Evolutionary conservation across 139 green algal species (phyloP), one percentile per base, ranked within the genome.

Genomic region (Chlamydomonas schloesseri): DNA sequence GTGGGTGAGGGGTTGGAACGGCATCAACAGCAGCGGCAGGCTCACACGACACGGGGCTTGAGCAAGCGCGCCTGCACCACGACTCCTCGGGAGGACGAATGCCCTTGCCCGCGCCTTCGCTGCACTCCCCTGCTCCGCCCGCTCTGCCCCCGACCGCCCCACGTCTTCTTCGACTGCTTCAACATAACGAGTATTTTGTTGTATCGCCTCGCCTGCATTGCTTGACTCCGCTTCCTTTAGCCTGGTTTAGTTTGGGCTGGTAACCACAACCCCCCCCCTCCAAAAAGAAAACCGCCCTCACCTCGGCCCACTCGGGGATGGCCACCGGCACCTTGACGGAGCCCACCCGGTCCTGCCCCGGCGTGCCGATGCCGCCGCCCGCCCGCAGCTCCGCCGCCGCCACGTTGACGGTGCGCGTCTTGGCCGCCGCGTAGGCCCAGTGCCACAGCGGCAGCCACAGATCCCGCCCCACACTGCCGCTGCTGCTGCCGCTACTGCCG

Each of bases 391-490:
- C 76, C 29, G 60, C 76, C 76, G 76, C 60, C 2, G 13, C 37
- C 60, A 83, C 15, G 37, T 36, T 64, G 23, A 83, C 76, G 37
- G 34, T 34, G 24, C 76, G 76, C 34, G 76, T 83, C 76, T 83
- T 83, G 20, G 58, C 60, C 15, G 76, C 76, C 5, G 76, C 76
- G 23, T 64, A 62, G 26, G 76, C 60, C 76, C 76, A 83, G 42
- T 83, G 76, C 76, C 76, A 83, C 60, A 83, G 62, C 60, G 60
- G 28, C 37, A 47, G 28, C 76, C 76, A 83, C 33, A 70, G 33
- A 34, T 70, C 55, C 3, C 55, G 72, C 3, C 36, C 34, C 42
- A 23, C 71, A 3, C 42, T 42, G 42, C 42, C 42, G 5, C 47
- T 29, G 10, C 47, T 50, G 72, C 29, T 47, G 47, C 72, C n/a